Conservation (phyloP, 2,329 filamentous ascomycete genomes). For the Sarocladium strictum region DNA sequence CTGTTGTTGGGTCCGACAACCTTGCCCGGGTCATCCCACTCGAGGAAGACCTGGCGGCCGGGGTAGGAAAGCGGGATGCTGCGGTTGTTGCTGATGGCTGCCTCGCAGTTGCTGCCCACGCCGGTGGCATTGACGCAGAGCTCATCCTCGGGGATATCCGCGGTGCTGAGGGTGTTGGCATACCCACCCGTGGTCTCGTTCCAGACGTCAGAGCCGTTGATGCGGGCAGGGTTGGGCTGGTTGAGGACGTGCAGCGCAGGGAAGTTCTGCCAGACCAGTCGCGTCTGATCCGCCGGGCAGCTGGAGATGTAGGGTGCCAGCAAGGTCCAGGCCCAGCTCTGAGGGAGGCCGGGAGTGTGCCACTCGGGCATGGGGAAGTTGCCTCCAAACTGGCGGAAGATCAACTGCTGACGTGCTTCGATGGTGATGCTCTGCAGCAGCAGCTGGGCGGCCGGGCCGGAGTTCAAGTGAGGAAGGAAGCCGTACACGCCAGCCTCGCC, state of each 20-base stretch:
- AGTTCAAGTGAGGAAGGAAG: slow-evolving; percentile 72
- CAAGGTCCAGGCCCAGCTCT: slow-evolving; percentile 80
- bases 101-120: slow-evolving; percentile 50
- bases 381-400: slow-evolving; percentile 77
- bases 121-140: slow-evolving; percentile 52
- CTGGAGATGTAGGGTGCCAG: slow-evolving; percentile 75
- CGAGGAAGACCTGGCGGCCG: slow-evolving; percentile 63
- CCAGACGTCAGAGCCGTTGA: slow-evolving; percentile 54
- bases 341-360: slow-evolving; percentile 74
- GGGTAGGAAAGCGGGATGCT: slow-evolving; percentile 67
- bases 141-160: slow-evolving; percentile 35
- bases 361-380: slow-evolving; percentile 77
- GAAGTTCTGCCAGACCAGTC: slow-evolving; percentile 81
- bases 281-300: slow-evolving; percentile 67
- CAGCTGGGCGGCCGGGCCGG: slow-evolving; percentile 66
- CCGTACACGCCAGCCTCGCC: slow-evolving; percentile 77
- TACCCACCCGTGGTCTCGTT: slow-evolving; percentile 60
- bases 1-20: slow-evolving; percentile 74
- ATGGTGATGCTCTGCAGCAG: slow-evolving; percentile 71
- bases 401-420: slow-evolving; percentile 77
- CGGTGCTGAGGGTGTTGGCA: slow-evolving; percentile 47
- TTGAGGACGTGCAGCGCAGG: slow-evolving; percentile 66
- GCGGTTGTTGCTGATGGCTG: slow-evolving; percentile 63
- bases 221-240: slow-evolving; percentile 67
- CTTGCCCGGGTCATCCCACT: slow-evolving; percentile 66